A percentile compares a stretch with the other conserved stretches of the same genome.
phyloP scores from a whole-genome alignment of 345 rosid genomes.

The Citrus maxima region DNA sequence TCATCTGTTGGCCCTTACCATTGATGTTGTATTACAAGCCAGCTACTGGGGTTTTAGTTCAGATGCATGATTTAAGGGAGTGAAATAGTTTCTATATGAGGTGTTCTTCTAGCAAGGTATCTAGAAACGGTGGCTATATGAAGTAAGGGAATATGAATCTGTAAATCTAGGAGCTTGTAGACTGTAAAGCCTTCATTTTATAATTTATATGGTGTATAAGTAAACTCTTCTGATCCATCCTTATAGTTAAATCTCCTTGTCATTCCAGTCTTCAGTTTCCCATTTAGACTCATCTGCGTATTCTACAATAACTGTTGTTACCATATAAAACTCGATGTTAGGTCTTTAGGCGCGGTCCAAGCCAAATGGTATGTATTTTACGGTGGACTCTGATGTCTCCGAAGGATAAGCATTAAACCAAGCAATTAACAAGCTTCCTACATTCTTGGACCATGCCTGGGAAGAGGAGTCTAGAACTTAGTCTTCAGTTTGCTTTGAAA shows the following conservation, averaged over 20 bases:
- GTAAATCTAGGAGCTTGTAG: background rate
- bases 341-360: too few species aligned
- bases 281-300: background rate
- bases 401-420: too few species aligned
- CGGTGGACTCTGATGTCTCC: too few species aligned
- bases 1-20: background rate
- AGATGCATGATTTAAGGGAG: conserved; percentile 8
- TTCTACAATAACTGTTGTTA: background rate
- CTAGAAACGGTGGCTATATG: background rate
- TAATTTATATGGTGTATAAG: background rate
- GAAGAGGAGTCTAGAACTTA: too few species aligned
- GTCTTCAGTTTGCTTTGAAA: too few species aligned
- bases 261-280: background rate
- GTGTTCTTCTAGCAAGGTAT: background rate
- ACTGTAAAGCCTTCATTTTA: conserved; percentile 1
- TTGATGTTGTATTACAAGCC: background rate
- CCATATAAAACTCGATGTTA: too few species aligned
- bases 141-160: background rate
- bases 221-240: background rate
- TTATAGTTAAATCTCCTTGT: background rate
- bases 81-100: background rate
- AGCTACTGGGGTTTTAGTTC: conserved; percentile 12
- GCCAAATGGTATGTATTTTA: too few species aligned
- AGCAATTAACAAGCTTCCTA: too few species aligned
- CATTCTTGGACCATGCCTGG: too few species aligned